Base-by-base conservation (phyloP, 345 rosid genomes). In the Camelina sativa region DNA sequence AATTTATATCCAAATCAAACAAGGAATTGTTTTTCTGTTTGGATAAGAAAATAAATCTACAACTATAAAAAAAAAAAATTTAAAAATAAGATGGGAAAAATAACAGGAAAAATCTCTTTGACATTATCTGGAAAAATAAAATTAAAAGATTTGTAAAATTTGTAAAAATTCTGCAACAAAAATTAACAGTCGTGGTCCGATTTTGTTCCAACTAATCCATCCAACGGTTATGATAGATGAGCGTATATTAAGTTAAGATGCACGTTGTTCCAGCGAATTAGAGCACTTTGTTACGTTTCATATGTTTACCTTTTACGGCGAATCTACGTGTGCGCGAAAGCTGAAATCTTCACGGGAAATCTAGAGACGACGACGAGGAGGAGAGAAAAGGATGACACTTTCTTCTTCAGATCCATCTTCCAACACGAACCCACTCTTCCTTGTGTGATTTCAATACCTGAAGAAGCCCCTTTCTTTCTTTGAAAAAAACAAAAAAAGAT, bases 261-360 rank as follows among this genome's bases (percentile, higher is more conserved):
- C 4, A 71, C 73, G 7, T n/a, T 34, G 25, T 23, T 3, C 0
- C 69, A 77, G 11, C 1, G 38, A 60, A 78, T 32, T 0, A 43
- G 0, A 66, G 0, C 68, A 2, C 46, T 8, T 25, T 22, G 23
- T 25, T 64, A 17, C 0, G 71, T 53, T 61, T 22, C 68, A 60
- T 50, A 56, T 50, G 68, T 75, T 51, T 19, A 60, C 74, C 63
- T 68, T 76, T 76, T 63, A 56, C 76, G 75, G 72, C 76, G 80
- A 76, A 71, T 71, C 80, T 71, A 71, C 67, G 76, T 62, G 77
- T 79, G 63, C 69, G 53, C 28, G 60, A 67, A 73, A 53, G 66
- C 81, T 44, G 69, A 66, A 77, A 72, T 2, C 64, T 73, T 67
- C 54, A 73, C 44, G 67, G 62, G 65, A 67, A 67, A 73, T 67